Conservation (phyloP, 1,139 yeast genomes). For the Scheffersomyces parashehatae region DNA sequence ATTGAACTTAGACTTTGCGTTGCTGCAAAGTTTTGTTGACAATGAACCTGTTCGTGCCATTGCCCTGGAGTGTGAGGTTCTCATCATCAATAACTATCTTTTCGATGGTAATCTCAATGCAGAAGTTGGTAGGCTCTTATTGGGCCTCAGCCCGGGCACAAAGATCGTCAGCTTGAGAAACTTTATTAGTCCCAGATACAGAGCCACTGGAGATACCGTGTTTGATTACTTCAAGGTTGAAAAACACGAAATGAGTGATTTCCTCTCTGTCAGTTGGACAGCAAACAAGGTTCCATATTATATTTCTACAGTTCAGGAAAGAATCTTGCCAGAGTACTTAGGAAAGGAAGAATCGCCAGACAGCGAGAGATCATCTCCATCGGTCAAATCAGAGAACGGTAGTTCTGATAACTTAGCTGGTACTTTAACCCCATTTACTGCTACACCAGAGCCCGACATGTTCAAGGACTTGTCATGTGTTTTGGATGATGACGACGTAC, state of each 20-base stretch:
- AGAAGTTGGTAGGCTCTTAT: constrained; percentile 64
- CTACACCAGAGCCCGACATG: neutral
- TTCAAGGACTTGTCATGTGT: neutral
- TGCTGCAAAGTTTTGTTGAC: constrained; percentile 71
- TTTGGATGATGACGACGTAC: neutral
- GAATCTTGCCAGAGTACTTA: constrained; percentile 15
- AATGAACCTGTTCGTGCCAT: constrained; percentile 55
- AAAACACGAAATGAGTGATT: constrained; percentile 63
- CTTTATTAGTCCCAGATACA: constrained; percentile 61
- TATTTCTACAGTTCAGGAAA: constrained; percentile 66
- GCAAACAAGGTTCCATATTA: constrained; percentile 80
- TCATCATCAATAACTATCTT: constrained; percentile 79
- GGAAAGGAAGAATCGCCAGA: constrained; percentile 6
- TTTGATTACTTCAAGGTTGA: constrained; percentile 68
- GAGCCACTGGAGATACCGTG: constrained; percentile 55
- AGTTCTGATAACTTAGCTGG: constrained; percentile 1
- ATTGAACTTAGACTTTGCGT: constrained; percentile 57
- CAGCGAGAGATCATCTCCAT: neutral
- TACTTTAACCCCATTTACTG: neutral
- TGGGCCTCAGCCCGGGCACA: constrained; percentile 69
- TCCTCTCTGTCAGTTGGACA: constrained; percentile 85
- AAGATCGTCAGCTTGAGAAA: constrained; percentile 78
- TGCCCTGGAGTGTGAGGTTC: constrained; percentile 65
- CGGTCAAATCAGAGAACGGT: constrained; percentile 1
- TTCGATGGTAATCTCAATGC: constrained; percentile 74